These are phyloP conservation scores for Wickerhamomyces sp. DNA, from an alignment of 1,139 yeast species.

Conservation along the genomic window DNA sequence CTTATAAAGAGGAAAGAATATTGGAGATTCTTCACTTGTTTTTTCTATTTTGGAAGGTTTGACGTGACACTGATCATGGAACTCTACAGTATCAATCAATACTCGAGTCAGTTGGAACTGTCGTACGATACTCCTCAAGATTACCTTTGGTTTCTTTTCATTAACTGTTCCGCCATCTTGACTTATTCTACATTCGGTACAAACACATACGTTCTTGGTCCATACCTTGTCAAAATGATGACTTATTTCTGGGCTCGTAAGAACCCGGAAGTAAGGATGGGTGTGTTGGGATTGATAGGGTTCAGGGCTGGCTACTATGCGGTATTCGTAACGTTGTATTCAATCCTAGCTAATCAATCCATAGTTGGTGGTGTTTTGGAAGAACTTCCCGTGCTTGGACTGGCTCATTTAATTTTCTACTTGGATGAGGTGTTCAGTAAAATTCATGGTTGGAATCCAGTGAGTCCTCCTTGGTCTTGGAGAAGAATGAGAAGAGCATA, in stretches of 20 bases:
- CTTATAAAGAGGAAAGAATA: conserved; percentile 10
- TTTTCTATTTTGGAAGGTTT: conserved; percentile 16
- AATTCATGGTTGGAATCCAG: conserved; percentile 16
- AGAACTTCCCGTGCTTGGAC: conserved; percentile 5
- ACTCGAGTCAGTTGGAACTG: conserved; percentile 15
- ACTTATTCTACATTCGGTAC: conserved; percentile 7
- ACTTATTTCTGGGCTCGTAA: conserved; percentile 17
- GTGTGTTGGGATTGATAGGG: conserved; percentile 9
- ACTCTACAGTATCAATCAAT: conserved; percentile 9
- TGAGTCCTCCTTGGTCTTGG: conserved; percentile 22
- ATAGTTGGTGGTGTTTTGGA: conserved; percentile 1
- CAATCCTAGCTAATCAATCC: conserved; percentile 1
- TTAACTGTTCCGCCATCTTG: conserved; percentile 9
- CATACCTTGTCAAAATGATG: conserved; percentile 10
- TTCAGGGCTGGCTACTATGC: conserved; percentile 13
- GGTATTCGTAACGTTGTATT: conserved; percentile 4
- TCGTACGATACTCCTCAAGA: conserved; percentile 8
- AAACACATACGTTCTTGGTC: conserved; percentile 7
- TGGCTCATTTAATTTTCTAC: conserved; percentile 20
- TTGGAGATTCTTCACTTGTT: conserved; percentile 20
- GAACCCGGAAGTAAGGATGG: conserved; percentile 14
- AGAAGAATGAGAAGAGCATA: neutral
- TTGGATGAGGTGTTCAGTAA: conserved; percentile 17
- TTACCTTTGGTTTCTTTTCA: conserved; percentile 19
- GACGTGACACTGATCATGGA: conserved; percentile 9